These are phyloP conservation scores for Salix brachista DNA, from an alignment of 345 rosid genomes.

Conservation along the genomic window DNA sequence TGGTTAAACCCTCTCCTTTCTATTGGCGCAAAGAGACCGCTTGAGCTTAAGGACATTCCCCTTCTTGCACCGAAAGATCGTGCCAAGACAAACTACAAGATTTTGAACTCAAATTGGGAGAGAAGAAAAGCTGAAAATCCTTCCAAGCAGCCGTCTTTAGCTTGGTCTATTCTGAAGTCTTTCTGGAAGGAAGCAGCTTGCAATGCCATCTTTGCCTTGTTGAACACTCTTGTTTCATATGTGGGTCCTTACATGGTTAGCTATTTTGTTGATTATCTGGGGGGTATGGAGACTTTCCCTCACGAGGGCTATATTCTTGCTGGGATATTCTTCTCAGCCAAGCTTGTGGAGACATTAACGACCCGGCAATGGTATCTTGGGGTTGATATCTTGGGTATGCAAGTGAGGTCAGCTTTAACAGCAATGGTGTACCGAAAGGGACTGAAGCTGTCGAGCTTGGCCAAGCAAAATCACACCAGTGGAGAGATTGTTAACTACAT, in stretches of 20 bases:
- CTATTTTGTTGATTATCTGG: conserved; percentile 92
- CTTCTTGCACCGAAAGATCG: conserved; percentile 86
- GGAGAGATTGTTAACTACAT: conserved; percentile 96
- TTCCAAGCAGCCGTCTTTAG: conserved; percentile 81
- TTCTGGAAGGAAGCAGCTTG: conserved; percentile 96
- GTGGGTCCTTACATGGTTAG: conserved; percentile 96
- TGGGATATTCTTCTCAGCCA: conserved; percentile 84
- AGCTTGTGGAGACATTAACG: conserved; percentile 88
- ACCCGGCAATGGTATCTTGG: conserved; percentile 99
- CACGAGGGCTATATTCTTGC: conserved; percentile 97
- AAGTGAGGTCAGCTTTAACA: conserved; percentile 94
- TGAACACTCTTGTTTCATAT: conserved; percentile 88
- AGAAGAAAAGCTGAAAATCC: conserved; percentile 65
- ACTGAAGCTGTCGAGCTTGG: conserved; percentile 76
- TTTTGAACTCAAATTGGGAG: conserved; percentile 87
- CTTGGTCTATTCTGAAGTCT: conserved; percentile 78
- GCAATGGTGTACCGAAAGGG: conserved; percentile 96
- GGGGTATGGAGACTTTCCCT: conserved; percentile 76
- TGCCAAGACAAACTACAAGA: conserved; percentile 80
- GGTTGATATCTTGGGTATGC: conserved; percentile 98
- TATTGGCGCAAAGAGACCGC: conserved; percentile 85
- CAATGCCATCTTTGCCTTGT: conserved; percentile 87
- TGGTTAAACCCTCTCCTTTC: conserved; percentile 97
- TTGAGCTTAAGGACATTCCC: conserved; percentile 96
- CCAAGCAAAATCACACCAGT: conserved; percentile 93